A percentile compares a stretch with the other conserved stretches of the same genome.
These are phyloP conservation scores for Trametes coccinea DNA, from an alignment of 768 basidiomycete genomes.

Conservation along the genomic window DNA sequence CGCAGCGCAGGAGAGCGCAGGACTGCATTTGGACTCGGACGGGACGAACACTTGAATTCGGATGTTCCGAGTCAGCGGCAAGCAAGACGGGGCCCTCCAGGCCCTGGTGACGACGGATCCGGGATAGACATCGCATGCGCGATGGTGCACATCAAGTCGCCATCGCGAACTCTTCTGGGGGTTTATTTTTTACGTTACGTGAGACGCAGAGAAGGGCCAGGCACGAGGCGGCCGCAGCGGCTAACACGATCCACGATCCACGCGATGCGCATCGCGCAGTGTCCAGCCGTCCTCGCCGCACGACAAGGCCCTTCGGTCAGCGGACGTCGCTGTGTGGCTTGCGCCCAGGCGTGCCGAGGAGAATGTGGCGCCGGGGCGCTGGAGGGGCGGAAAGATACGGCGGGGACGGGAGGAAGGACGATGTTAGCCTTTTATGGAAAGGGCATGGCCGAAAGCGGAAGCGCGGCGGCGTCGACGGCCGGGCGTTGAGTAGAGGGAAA, in stretches of 20 bases:
- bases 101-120: neutral
- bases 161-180: no score
- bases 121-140: neutral
- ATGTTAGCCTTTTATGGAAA: slow-evolving; percentile 19
- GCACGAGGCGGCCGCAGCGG: slow-evolving; percentile 4
- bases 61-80: no score
- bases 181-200: slow-evolving; percentile 1
- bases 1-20: no score
- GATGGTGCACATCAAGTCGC: no score
- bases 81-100: slow-evolving; percentile 1
- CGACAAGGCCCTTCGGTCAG: no score
- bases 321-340: no score
- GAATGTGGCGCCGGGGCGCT: neutral
- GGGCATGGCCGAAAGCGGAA: slow-evolving; percentile 3
- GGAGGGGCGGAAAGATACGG: neutral
- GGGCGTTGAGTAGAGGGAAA: slow-evolving; percentile 19
- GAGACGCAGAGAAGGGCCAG: neutral
- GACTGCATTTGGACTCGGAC: no score
- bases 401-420: slow-evolving; percentile 7
- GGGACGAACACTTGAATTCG: no score
- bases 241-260: neutral
- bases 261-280: no score
- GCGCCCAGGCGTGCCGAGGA: neutral
- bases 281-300: no score
- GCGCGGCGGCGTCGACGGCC: slow-evolving; percentile 11